Evolutionary conservation across 352 stramenopile species (phyloP), one percentile per base, ranked within the genome.

Genomic region (Phytophthora pseudosyringae): DNA sequence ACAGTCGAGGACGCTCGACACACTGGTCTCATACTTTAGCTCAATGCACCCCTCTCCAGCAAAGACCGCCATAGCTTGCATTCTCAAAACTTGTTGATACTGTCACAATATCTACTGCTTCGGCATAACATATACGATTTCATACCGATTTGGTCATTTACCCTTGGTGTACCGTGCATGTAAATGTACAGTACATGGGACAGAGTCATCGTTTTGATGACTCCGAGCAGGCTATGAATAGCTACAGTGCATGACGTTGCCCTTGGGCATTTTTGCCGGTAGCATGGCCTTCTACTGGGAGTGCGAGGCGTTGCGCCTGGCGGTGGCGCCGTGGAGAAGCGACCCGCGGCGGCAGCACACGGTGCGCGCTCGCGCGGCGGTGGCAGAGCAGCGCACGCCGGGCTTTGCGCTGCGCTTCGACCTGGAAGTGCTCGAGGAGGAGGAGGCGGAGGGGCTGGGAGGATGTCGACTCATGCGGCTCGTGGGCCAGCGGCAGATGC

Each of bases 401-500:
- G 64, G 69, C 28, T 88, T 83, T 46, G 70, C 81, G 32, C 56
- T 90, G 40, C 67, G 68, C 6, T 83, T 88, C 52, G 65, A 69
- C 11, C 39, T 74, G 31, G 33, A 73, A 35, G 6, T 53, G 50
- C 54, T 39, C 8, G 16, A 28, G 53, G 43, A 31, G 5, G 45
- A 35, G 43, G 47, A 44, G 21, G 63, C 35, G 41, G 21, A 21
- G 44, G 12, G 11, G 21, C 21, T 21, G 21, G 21, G 21, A 21
- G 7, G 44, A 28, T 18, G 8, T 3, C 11, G 13, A 9, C 44
- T 74, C 16, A 63, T 64, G 47, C 66, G 66, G 8, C 41, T 75
- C 25, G 69, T 90, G 26, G 82, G 69, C 53, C 83, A 87, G 59
- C 76, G 69, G 53, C 76, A 87, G 59, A 74, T 90, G 47, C 54